Conservation (phyloP, 2,329 filamentous ascomycete species). For the Pseudogymnoascus sp. region DNA sequence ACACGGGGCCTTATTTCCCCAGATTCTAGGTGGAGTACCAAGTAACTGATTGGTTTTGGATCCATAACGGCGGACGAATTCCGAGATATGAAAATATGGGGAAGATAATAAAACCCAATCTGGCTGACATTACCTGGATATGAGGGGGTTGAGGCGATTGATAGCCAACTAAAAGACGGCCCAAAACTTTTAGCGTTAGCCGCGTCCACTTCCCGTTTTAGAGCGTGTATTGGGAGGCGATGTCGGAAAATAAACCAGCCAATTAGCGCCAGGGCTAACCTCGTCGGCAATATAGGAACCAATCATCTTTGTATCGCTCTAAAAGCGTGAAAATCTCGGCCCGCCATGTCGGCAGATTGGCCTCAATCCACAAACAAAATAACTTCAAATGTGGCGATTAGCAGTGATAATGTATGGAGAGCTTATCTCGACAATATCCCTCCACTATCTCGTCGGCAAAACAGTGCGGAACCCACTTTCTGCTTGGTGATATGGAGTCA, state of each 20-base stretch:
- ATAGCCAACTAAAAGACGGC: not conserved
- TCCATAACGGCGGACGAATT: constrained; percentile 2
- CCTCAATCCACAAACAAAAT: not conserved
- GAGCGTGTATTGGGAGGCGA: not conserved
- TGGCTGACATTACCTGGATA: not conserved
- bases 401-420: not conserved
- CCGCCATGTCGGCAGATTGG: not conserved
- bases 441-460: constrained; percentile 1
- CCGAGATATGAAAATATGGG: constrained; percentile 1
- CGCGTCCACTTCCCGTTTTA: not conserved
- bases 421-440: not conserved
- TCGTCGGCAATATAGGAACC: constrained; percentile 6
- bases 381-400: not conserved
- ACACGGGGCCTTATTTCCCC: constrained; percentile 3
- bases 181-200: not conserved
- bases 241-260: not conserved
- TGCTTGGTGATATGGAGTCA: not conserved
- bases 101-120: not conserved
- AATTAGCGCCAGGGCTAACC: not conserved
- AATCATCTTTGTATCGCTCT: not conserved
- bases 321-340: not conserved
- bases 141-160: not conserved
- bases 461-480: constrained; percentile 7
- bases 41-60: not conserved
- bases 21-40: not conserved